phyloP scores from a whole-genome alignment of 2,329 filamentous ascomycete genomes.

The Ophiobolus disseminans region DNA sequence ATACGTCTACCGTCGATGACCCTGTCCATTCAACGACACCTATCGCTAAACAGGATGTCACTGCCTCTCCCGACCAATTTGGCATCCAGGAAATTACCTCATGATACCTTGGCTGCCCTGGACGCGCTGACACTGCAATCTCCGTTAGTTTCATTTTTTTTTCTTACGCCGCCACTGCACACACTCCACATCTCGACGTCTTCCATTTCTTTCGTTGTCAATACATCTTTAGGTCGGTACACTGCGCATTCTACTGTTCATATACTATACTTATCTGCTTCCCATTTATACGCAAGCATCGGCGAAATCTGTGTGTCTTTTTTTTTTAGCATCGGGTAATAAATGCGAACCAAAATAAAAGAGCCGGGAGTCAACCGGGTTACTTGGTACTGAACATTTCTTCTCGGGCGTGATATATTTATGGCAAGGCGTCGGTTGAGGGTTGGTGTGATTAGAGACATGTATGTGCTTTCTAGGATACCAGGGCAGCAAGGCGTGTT shows the following conservation, averaged over 20 bases:
- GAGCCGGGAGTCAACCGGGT: background rate
- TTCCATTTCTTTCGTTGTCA: conserved; percentile 8
- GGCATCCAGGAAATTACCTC: conserved; percentile 22
- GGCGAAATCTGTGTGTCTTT: background rate
- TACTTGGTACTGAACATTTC: background rate
- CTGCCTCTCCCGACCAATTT: conserved; percentile 19
- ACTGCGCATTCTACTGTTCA: conserved; percentile 33
- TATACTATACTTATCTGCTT: conserved; percentile 26
- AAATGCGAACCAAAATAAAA: conserved; percentile 2
- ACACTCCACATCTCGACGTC: background rate
- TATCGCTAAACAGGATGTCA: conserved; percentile 19
- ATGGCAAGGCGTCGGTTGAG: background rate
- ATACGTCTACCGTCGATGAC: conserved; percentile 61
- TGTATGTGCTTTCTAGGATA: conserved; percentile 4
- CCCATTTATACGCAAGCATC: background rate
- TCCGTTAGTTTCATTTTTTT: too few species aligned
- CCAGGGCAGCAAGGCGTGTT: background rate
- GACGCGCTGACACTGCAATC: too few species aligned
- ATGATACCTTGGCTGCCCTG: too few species aligned
- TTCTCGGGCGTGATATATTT: background rate
- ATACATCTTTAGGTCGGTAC: conserved; percentile 14
- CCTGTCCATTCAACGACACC: conserved; percentile 39
- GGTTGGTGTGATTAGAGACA: background rate
- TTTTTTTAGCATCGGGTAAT: conserved; percentile 3
- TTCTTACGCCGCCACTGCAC: too few species aligned